Evolutionary conservation across 2,329 filamentous ascomycete species (phyloP).

Genomic region (Fusarium nodosum): DNA sequence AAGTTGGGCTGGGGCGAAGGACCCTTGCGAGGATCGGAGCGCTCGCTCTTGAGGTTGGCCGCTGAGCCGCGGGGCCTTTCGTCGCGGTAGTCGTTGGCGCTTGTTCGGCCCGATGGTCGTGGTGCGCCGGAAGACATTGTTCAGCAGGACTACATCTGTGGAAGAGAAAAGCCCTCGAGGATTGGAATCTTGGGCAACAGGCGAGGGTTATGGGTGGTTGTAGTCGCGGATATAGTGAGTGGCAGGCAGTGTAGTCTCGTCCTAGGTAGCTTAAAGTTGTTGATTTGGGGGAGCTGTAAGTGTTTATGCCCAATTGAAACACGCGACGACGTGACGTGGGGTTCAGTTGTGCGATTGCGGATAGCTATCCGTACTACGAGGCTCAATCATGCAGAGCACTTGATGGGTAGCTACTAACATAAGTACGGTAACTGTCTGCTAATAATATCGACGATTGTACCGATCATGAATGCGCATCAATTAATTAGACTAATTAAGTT

Average conservation of each 20-base stretch:
- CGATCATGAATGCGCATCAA: background rate
- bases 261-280: slow-evolving; percentile 16
- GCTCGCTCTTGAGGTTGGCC: slow-evolving; percentile 52
- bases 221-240: slow-evolving; percentile 9
- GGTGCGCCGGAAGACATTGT: slow-evolving; percentile 59
- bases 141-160: slow-evolving; percentile 55
- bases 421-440: background rate
- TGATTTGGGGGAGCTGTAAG: slow-evolving; percentile 43
- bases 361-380: background rate
- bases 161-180: slow-evolving; percentile 9
- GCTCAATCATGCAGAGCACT: background rate
- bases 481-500: background rate
- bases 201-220: slow-evolving; percentile 3
- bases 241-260: background rate
- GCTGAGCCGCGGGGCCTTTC: slow-evolving; percentile 56
- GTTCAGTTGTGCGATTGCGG: slow-evolving; percentile 23
- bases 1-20: slow-evolving; percentile 54
- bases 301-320: slow-evolving; percentile 50
- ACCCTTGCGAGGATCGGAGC: slow-evolving; percentile 56
- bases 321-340: slow-evolving; percentile 48
- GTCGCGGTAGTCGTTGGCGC: slow-evolving; percentile 55
- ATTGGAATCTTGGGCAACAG: background rate
- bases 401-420: background rate
- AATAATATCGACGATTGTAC: background rate
- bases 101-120: slow-evolving; percentile 61